Percentiles rank a stretch among this genome's conserved stretches.
phyloP scores from a whole-genome alignment of 148 eudicot genomes.

The Amaranthus hypochondriacus region DNA sequence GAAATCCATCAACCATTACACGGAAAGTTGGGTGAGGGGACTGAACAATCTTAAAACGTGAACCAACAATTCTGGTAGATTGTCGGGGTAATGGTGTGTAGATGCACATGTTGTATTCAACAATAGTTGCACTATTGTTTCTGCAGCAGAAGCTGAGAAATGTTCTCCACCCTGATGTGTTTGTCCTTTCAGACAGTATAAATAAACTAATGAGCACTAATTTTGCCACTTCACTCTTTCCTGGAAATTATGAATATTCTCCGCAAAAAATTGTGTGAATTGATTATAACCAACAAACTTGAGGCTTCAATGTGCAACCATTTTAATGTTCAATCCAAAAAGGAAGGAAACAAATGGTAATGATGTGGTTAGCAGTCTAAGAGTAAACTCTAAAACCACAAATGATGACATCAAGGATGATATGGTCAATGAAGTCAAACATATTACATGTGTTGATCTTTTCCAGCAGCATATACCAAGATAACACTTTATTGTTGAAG shows the following conservation, averaged over 20 bases:
- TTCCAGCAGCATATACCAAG: background rate
- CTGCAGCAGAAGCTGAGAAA: background rate
- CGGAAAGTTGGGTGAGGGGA: background rate
- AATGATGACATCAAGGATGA: no score
- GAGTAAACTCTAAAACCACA: background rate
- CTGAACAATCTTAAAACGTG: background rate
- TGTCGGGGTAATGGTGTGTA: background rate
- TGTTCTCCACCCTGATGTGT: background rate
- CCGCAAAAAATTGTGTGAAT: background rate
- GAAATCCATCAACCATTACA: background rate
- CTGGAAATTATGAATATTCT: background rate
- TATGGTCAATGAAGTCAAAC: no score
- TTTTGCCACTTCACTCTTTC: background rate
- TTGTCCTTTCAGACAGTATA: background rate
- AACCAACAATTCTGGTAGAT: background rate
- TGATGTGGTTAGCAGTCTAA: background rate
- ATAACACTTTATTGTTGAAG: background rate
- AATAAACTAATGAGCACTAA: background rate
- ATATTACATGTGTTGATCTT: background rate
- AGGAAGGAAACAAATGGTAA: background rate
- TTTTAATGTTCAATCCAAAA: background rate
- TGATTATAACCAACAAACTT: background rate
- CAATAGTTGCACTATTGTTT: background rate
- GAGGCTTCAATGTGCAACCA: background rate
- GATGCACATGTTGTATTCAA: background rate